Conservation (phyloP, 495 filamentous ascomycete species). For the Astrothelium subdiscretum region DNA sequence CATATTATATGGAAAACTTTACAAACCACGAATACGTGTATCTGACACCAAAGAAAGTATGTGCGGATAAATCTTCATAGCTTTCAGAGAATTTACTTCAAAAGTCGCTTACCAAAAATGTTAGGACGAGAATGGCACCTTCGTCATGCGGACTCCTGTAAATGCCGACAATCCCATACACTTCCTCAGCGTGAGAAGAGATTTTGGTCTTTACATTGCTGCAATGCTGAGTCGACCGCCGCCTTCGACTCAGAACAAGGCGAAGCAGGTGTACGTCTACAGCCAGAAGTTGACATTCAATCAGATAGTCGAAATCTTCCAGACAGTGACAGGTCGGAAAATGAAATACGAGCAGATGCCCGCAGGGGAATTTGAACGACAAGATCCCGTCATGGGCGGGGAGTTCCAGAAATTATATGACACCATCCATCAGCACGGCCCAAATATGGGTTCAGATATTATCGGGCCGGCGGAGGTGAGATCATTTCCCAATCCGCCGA, state of each 20-base stretch:
- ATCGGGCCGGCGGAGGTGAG: neutral
- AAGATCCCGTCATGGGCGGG: neutral
- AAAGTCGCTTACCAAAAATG: neutral
- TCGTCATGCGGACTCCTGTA: neutral
- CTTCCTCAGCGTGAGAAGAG: neutral
- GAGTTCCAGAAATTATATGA: neutral
- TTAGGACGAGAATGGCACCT: neutral
- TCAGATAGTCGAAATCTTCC: neutral
- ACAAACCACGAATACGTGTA: neutral
- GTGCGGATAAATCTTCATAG: too few relatives aligned
- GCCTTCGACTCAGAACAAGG: neutral
- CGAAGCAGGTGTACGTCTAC: neutral
- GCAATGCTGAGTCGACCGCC: neutral
- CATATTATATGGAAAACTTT: neutral
- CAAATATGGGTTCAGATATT: neutral
- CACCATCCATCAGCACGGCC: neutral
- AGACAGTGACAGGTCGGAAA: neutral
- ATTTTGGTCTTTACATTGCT: neutral
- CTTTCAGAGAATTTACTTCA: too few relatives aligned
- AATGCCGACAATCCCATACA: neutral
- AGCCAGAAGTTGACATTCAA: neutral
- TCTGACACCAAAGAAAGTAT: neutral
- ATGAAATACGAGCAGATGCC: neutral
- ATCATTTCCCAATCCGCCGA: neutral
- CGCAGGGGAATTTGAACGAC: neutral